Evolutionary conservation across 768 basidiomycete genomes (phyloP).

Genomic region (Roridomyces roridus): DNA sequence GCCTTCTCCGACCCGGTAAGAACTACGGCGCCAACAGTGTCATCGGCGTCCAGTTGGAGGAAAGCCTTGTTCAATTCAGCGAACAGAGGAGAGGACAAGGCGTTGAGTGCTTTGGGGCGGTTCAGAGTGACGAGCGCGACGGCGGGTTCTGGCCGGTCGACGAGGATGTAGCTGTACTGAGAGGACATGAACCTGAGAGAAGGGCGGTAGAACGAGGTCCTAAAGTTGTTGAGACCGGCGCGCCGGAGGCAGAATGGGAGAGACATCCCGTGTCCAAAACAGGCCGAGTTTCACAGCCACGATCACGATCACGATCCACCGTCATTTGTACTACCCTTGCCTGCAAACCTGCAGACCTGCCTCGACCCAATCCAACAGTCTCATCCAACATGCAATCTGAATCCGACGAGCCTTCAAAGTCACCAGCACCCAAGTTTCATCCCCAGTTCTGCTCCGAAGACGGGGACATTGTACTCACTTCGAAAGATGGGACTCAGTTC

Average conservation of each 20-base stretch:
- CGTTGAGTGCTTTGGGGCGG: conserved; percentile 90
- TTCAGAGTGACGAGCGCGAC: conserved; percentile 88
- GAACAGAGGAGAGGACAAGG: conserved; percentile 82
- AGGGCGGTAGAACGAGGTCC: conserved; percentile 6
- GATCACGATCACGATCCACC: no score
- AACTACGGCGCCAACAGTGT: conserved; percentile 81
- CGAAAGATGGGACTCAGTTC: conserved; percentile 58
- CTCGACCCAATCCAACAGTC: no score
- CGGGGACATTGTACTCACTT: conserved; percentile 60
- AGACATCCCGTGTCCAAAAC: background rate
- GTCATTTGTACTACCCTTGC: no score
- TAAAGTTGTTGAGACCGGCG: conserved; percentile 5
- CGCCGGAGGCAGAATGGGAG: conserved; percentile 8
- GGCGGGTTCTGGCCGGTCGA: conserved; percentile 68
- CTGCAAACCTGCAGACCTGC: no score
- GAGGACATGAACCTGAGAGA: conserved; percentile 55
- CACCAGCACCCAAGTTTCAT: conserved; percentile 35
- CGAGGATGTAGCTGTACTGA: conserved; percentile 70
- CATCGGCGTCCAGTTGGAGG: conserved; percentile 71
- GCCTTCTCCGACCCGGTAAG: conserved; percentile 92
- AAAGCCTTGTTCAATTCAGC: conserved; percentile 82
- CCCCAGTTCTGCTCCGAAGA: conserved; percentile 57
- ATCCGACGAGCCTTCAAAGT: conserved; percentile 4
- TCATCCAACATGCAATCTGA: conserved; percentile 19
- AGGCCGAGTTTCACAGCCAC: no score